Evolutionary conservation across 139 green algal genomes (phyloP), one percentile per base, ranked within the genome.

Genomic region (Chlorella sp.): DNA sequence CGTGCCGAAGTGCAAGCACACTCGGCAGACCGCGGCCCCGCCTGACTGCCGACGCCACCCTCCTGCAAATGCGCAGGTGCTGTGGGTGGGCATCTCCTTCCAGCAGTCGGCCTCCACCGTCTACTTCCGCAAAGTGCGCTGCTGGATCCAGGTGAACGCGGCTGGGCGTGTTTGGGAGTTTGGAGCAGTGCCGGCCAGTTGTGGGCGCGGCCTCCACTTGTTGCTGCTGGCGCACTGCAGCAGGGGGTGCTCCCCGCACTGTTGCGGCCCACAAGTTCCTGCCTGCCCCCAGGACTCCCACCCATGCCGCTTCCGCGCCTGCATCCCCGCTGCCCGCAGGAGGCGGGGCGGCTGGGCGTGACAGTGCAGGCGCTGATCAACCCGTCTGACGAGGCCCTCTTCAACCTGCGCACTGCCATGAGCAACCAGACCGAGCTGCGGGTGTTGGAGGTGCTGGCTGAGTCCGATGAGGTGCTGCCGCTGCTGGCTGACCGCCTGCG

Each of bases 81-180:
- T 97, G 44, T 98, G 96, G 96, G 89, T 96, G 26, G 96, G 96
- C 81, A 98, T 98, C 89, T 96, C 92, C 82, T 98, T 98, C 89
- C 91, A 98, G 89, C 96, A 98, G 89, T 92, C 80, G 0, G 96
- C 96, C 5, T 95, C 90, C 40, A 94, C 94, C 0, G 86, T 93
- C 64, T 98, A 98, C 91, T 98, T 98, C 87, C 85, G 94, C 38
- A 90, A 89, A 30, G 94, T 95, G 74, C 81, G 93, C 26, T 51
- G 65, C 34, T 87, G 88, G 41, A 60, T 92, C 58, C 79, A 73
- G 44, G 86, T 83, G 73, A 36, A 60, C 51, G 51, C 51, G 13
- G 51, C 51, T 60, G 8, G 8, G 8, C 8, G 8, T 7, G 20
- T 5, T 7, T 7, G 30, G 26, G 3, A 58, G 70, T 17, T 38